Evolutionary conservation across 2,329 filamentous ascomycete species (phyloP), one percentile per base, ranked within the genome.

Genomic region (Elsinoe batatas): DNA sequence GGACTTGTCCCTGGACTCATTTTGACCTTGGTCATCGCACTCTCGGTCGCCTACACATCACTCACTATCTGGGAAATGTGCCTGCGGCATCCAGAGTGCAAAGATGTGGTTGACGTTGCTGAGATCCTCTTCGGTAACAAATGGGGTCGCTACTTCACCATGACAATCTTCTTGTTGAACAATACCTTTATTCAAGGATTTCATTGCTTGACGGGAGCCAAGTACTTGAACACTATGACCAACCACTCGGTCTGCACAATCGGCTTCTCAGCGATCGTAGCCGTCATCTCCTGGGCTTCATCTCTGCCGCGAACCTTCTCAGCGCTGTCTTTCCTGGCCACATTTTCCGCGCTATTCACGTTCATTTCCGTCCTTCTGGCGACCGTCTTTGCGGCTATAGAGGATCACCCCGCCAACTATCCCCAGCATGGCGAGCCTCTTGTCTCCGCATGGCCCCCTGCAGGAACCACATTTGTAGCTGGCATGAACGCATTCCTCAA

Each of bases 71-170:
- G 81, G 80, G 83, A 91, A 68, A 95, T 95, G 65, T 96, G 91
- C 68, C 73, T 96, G 57, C 82, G 89, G 47, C 89, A 96, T 66
- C 91, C 91, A 0, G 88, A 96, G 68, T 84, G 95, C 58, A 84
- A 89, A 63, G 91, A 96, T 73, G 88, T 95, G 12, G 95, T 90
- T 67, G 91, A 96, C 67, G 87, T 96, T 66, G 91, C 90, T n/a
- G 88, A 95, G 70, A 91, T 91, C 79, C 80, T 96, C 18, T 95
- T 95, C 72, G 84, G 85, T 61, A 83, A 88, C 69, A 82, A 79
- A 58, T 88, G 85, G 80, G 82, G 78, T 2, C 84, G 81, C 74
- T 83, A 76, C 60, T 72, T 77, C 56, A 84, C 82, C 1, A 90
- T 88, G 1, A 73, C 88, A 68, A 95, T 95, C 87, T 96, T 96